phyloP scores from a whole-genome alignment of 1,139 yeast species.

The Eremothecium coryli region DNA sequence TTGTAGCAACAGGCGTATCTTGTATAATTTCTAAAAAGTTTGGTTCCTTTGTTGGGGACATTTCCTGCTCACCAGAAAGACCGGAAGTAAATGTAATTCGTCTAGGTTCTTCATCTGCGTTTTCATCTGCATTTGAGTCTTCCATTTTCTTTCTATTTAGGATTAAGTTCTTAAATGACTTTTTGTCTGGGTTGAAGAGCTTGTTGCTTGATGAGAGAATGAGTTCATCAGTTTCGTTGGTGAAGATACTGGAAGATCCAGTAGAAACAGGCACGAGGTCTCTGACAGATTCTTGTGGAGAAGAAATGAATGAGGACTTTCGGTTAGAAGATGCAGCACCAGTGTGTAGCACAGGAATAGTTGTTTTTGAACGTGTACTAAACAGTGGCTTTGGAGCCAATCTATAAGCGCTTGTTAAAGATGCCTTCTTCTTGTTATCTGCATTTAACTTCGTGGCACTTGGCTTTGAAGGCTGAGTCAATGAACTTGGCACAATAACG shows the following conservation, averaged over 20 bases:
- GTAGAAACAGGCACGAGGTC: slow-evolving; percentile 12
- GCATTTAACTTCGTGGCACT: slow-evolving; percentile 32
- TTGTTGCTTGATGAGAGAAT: slow-evolving; percentile 17
- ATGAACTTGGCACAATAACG: slow-evolving; percentile 26
- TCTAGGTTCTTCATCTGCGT: slow-evolving; percentile 11
- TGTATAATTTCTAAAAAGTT: slow-evolving; percentile 10
- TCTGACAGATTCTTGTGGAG: slow-evolving; percentile 13
- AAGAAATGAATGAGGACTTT: slow-evolving; percentile 8
- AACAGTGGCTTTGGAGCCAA: slow-evolving; percentile 36
- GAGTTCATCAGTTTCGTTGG: slow-evolving; percentile 12
- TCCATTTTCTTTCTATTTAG: slow-evolving; percentile 19
- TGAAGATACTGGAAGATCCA: slow-evolving; percentile 10
- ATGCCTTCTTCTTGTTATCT: slow-evolving; percentile 48
- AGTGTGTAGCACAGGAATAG: slow-evolving; percentile 7
- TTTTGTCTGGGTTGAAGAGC: slow-evolving; percentile 26
- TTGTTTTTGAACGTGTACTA: slow-evolving; percentile 15
- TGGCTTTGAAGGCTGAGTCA: slow-evolving; percentile 50
- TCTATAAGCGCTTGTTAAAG: slow-evolving; percentile 55
- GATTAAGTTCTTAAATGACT: slow-evolving; percentile 19
- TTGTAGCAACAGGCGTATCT: slow-evolving; percentile 24
- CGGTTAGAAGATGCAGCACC: slow-evolving; percentile 5
- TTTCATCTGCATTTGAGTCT: slow-evolving; percentile 20
- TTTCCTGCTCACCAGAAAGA: slow-evolving; percentile 5
- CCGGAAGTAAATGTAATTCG: slow-evolving; percentile 14
- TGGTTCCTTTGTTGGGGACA: slow-evolving; percentile 4